Percentiles rank a stretch among this genome's conserved stretches.
These are phyloP conservation scores for Cytospora chrysosperma DNA, from an alignment of 2,329 filamentous ascomycete species.

Conservation along the genomic window DNA sequence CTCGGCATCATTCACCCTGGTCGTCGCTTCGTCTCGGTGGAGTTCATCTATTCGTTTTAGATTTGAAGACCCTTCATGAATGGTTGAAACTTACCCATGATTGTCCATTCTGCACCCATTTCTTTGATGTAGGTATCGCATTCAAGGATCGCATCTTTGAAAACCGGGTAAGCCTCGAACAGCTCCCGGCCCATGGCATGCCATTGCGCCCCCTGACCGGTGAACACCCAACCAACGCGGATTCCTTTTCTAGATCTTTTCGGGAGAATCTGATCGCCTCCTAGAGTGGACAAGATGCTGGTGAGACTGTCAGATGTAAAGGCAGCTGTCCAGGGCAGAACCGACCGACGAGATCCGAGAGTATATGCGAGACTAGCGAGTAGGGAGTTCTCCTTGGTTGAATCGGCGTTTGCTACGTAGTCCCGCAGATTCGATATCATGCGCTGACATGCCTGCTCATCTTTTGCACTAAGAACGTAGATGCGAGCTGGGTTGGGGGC, in stretches of 20 bases:
- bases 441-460: neutral
- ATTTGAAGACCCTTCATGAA: no score
- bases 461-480: neutral
- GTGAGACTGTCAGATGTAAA: no score
- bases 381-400: neutral
- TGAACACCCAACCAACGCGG: no score
- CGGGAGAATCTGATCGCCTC: neutral
- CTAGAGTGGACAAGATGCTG: no score
- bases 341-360: no score
- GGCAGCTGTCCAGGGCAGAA: no score
- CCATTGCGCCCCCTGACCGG: slow-evolving; percentile 38
- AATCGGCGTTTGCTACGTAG: neutral
- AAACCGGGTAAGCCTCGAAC: slow-evolving; percentile 26
- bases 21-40: slow-evolving; percentile 23
- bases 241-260: slow-evolving; percentile 25
- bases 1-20: slow-evolving; percentile 29
- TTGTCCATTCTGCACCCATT: slow-evolving; percentile 30
- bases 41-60: no score
- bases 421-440: neutral
- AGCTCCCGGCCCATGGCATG: slow-evolving; percentile 30
- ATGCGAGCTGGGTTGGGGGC: no score
- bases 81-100: slow-evolving; percentile 32
- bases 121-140: slow-evolving; percentile 23
- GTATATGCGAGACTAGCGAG: neutral
- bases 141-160: slow-evolving; percentile 25